These are phyloP conservation scores for Hordeum marinum DNA, from an alignment of 176 grass and related monocot species.

Conservation along the genomic window DNA sequence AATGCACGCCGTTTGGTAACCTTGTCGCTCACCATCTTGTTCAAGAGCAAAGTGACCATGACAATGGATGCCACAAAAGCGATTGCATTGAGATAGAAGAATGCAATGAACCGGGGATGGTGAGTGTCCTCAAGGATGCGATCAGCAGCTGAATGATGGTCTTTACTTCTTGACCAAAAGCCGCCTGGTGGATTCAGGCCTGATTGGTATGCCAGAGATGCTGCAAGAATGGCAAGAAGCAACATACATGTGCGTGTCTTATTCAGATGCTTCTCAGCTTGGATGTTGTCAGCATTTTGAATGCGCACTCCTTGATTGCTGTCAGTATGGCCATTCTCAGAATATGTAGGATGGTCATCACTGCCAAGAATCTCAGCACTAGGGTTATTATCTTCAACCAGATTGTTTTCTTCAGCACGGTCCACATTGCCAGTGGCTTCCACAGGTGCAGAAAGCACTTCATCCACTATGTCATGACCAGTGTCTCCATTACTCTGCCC, in stretches of 20 bases:
- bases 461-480: neutral
- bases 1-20: constrained; percentile 15
- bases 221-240: constrained; percentile 44
- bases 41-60: constrained; percentile 36
- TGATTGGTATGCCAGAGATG: constrained; percentile 43
- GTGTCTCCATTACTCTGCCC: neutral
- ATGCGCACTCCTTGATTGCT: neutral
- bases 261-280: constrained; percentile 16
- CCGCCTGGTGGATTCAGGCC: constrained; percentile 48
- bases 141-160: constrained; percentile 13
- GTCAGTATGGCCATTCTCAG: neutral
- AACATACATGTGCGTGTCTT: constrained; percentile 32
- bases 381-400: neutral
- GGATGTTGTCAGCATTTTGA: neutral
- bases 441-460: neutral
- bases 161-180: constrained; percentile 26
- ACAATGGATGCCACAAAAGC: constrained; percentile 39
- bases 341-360: neutral
- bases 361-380: neutral
- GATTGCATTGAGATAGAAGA: constrained; percentile 44
- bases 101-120: constrained; percentile 26
- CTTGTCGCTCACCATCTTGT: constrained; percentile 13
- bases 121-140: constrained; percentile 35
- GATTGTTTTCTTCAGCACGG: neutral
- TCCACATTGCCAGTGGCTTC: neutral